These are phyloP conservation scores for Xylariaceae sp. DNA, from an alignment of 2,329 filamentous ascomycete species.

Conservation along the genomic window DNA sequence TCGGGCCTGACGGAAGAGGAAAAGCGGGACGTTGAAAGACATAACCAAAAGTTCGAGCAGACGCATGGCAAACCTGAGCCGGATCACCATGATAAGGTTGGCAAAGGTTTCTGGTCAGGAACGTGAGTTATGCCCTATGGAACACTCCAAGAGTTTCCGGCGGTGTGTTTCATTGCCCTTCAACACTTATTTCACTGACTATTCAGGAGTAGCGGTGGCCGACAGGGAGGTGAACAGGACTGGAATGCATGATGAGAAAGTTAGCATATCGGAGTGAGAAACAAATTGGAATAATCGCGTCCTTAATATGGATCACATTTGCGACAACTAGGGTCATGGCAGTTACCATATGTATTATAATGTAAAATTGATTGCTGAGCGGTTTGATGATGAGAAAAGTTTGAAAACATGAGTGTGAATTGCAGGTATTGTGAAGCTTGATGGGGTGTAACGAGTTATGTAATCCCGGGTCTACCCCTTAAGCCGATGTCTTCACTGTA, in stretches of 20 bases:
- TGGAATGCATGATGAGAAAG: slow-evolving; percentile 24
- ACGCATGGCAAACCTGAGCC: slow-evolving; percentile 43
- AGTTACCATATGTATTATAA: too few species aligned
- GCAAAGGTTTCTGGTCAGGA: slow-evolving; percentile 50
- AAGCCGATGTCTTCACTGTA: not conserved
- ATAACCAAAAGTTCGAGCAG: slow-evolving; percentile 53
- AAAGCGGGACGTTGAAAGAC: slow-evolving; percentile 51
- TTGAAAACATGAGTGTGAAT: too few species aligned
- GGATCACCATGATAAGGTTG: slow-evolving; percentile 46
- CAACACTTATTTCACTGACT: slow-evolving; percentile 12
- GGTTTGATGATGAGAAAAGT: too few species aligned
- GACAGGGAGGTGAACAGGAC: slow-evolving; percentile 20
- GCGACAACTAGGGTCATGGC: too few species aligned
- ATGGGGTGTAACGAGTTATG: not conserved
- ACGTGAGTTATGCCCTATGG: slow-evolving; percentile 30
- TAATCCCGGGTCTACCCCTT: not conserved
- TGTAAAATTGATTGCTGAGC: too few species aligned
- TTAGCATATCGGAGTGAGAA: not conserved
- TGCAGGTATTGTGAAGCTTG: not conserved
- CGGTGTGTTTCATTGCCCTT: not conserved
- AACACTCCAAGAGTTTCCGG: slow-evolving; percentile 1
- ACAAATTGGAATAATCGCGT: too few species aligned
- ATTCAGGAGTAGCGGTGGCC: slow-evolving; percentile 14
- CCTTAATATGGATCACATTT: too few species aligned
- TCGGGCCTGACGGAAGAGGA: slow-evolving; percentile 44